Conservation (phyloP, 2,329 filamentous ascomycete species). For the Metarhizium robertsii region DNA sequence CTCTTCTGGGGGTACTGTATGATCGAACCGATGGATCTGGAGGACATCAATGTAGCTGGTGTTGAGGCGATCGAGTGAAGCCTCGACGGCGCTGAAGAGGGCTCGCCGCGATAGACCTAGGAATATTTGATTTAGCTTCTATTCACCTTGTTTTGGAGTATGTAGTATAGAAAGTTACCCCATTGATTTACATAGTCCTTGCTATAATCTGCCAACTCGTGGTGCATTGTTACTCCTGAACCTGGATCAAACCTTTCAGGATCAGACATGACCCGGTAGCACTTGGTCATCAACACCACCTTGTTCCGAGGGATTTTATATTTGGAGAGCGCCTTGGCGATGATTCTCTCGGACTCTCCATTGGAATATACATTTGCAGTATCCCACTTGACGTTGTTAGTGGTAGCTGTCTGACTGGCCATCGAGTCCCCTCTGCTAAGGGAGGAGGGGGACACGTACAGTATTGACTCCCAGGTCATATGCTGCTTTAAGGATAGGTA, state of each 20-base stretch:
- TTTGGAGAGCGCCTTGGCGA: conserved; percentile 49
- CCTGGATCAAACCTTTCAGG: too few relatives aligned
- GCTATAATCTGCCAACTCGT: neutral
- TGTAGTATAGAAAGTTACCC: too few relatives aligned
- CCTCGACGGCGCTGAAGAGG: conserved; percentile 57
- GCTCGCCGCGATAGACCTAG: conserved; percentile 43
- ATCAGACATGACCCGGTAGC: conserved; percentile 32
- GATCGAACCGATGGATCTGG: conserved; percentile 44
- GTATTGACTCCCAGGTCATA: too few relatives aligned
- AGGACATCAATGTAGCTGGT: conserved; percentile 48
- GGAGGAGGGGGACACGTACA: too few relatives aligned
- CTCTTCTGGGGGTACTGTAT: conserved; percentile 37
- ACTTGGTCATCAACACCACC: conserved; percentile 50
- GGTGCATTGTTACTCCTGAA: conserved; percentile 7
- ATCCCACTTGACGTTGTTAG: conserved; percentile 17
- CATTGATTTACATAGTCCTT: too few relatives aligned
- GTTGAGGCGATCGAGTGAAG: conserved; percentile 41
- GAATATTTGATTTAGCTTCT: too few relatives aligned
- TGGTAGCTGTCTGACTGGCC: too few relatives aligned
- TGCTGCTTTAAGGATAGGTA: too few relatives aligned
- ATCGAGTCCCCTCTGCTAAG: too few relatives aligned
- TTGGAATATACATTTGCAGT: conserved; percentile 47
- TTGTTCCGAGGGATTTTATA: conserved; percentile 46
- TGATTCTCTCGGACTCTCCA: conserved; percentile 41
- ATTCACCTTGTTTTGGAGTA: too few relatives aligned